Base-by-base conservation (phyloP, 1,139 yeast species). In the Taiozyma sp. region DNA sequence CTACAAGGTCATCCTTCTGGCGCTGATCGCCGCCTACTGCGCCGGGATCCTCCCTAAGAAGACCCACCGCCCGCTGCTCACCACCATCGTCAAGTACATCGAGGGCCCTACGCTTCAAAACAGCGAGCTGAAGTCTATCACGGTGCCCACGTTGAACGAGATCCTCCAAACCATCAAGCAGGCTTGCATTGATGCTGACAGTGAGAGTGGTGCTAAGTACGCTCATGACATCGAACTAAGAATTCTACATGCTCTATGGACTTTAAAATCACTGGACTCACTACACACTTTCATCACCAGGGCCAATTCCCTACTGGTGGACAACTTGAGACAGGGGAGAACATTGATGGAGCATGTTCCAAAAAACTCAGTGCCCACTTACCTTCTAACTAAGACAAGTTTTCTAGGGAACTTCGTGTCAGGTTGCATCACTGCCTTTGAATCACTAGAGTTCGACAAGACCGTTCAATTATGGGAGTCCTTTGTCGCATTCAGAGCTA, bases 371-470 rank as follows among this genome's bases (percentile, higher is more conserved):
- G 32, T 54, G 4, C 65, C 66, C 0, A 47, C 55, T 10, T 58
- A 57, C 34, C 44, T 61, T 34, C 55, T 73, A 22, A 69, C 74
- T 0, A 60, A 65, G 12, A 54, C 65, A 5, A 71, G 76, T 49
- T 72, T 75, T 43, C 57, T 78, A 28, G 81, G 81, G 4, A 60
- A 65, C 9, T 77, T 73, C 58, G 74, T 76, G 12, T 57, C 67
- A 14, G 62, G 64, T 34, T 70, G 83, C 41, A 70, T 75, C 1
- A 70, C 80, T 5, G 75, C 83, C 9, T 79, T 78, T 58, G 78
- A 76, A 44, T 65, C 79, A 2, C 64, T 86, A 48, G 80, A 78
- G 53, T 85, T 84, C 60, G 87, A 84, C 54, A 87, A 83, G 57
- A 68, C 74, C 1, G 67, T 75, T 12, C 61, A 71, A 7, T 63